Evolutionary conservation across 1,284 basidiomycete species (phyloP), one percentile per base, ranked within the genome.

Genomic region (Boletus smithii): DNA sequence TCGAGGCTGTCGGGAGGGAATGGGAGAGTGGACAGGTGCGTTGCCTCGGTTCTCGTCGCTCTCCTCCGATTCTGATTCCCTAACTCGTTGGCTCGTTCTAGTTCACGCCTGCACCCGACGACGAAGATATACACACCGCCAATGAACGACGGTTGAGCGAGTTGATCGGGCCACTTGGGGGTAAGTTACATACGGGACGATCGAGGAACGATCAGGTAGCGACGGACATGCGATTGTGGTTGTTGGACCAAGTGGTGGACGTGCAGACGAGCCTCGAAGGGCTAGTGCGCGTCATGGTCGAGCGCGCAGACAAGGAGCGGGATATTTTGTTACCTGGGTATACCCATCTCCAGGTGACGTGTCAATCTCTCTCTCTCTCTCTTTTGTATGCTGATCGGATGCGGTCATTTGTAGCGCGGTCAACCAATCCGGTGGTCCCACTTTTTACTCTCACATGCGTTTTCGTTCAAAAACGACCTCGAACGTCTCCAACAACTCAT

Each of bases 401-500:
- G 5, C 14, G 48, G 3, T 30, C 18, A 13, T 36, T n/a, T n/a
- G 37, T 46, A 95, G 91, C 86, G 95, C 20, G 95, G 89, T 2
- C 95, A 98, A 79, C 95, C 95, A 27, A 95, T 99, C 65, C 85
- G 95, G 55, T 99, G 97, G 97, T 94, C 95, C 1, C 95, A 99
- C 69, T 82, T 97, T 45, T 78, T 99, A 41, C 82, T 98, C 47
- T 95, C 94, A 27, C 94, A 99, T 69, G 94, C 94, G 4, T 89
- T 92, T 62, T 91, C 92, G 37, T 94, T 98, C 74, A 76, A 81
- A 34, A 79, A 82, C 44, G 95, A 99, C 70, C 82, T 97, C 33
- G 81, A 90, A 57, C 87, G 95, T 7, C 80, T 99, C 31, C 81
- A 82, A 29, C 85, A 94, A 63, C 79, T 97, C 46, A 74, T 88